Conservation (phyloP, 176 grass and related monocot genomes). For the Eleusine coracana region DNA sequence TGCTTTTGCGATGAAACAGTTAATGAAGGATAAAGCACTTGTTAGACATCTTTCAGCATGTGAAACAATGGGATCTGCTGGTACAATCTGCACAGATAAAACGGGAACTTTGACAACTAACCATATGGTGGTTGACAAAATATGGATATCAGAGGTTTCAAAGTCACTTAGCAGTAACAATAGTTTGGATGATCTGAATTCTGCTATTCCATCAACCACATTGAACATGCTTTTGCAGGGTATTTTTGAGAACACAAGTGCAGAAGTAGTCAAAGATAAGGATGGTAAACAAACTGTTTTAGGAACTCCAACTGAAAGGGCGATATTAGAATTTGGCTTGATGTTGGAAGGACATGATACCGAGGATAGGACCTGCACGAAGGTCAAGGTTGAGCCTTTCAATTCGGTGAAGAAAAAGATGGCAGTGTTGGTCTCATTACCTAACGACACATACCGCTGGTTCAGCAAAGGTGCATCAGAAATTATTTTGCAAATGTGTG, state of each 20-base stretch:
- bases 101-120: constrained; percentile 97
- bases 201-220: too few species aligned
- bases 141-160: constrained; percentile 52
- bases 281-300: too few species aligned
- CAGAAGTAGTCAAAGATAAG: too few species aligned
- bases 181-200: too few species aligned
- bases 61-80: constrained; percentile 98
- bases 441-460: constrained; percentile 55
- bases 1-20: constrained; percentile 98
- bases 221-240: too few species aligned
- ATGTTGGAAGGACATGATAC: too few species aligned
- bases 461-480: constrained; percentile 94
- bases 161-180: too few species aligned
- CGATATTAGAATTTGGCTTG: constrained; percentile 76
- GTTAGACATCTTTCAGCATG: constrained; percentile 92
- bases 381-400: constrained; percentile 89
- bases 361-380: constrained; percentile 36
- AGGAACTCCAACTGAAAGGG: constrained; percentile 85
- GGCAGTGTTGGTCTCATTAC: constrained; percentile 74
- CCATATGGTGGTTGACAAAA: constrained; percentile 92
- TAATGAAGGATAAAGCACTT: constrained; percentile 99
- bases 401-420: constrained; percentile 96
- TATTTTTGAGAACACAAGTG: too few species aligned
- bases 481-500: constrained; percentile 80
- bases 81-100: constrained; percentile 92